A percentile compares a stretch with the other conserved stretches of the same genome.
phyloP scores from a whole-genome alignment of 2,329 filamentous ascomycete genomes.

The Amauroascus verrucosus region DNA sequence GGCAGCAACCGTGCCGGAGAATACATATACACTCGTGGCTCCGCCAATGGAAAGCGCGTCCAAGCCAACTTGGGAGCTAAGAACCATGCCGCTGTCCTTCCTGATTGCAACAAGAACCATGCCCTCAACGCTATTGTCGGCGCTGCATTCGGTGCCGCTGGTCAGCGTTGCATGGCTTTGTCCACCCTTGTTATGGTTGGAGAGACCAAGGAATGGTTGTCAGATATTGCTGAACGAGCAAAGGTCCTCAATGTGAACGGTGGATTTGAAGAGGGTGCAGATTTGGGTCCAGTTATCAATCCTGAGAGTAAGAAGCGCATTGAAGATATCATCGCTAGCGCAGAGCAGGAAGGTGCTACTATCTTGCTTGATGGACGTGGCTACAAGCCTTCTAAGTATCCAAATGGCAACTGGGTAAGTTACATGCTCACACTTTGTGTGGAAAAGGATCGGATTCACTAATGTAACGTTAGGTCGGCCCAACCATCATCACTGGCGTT shows the following conservation, averaged over 20 bases:
- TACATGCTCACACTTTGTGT: neutral
- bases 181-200: conserved; percentile 56
- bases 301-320: conserved; percentile 55
- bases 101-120: conserved; percentile 60
- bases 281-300: conserved; percentile 54
- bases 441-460: neutral
- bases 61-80: conserved; percentile 61
- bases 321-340: conserved; percentile 50
- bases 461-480: conserved; percentile 41
- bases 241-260: conserved; percentile 51
- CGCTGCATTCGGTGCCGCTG: conserved; percentile 58
- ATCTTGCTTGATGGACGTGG: conserved; percentile 54
- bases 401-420: conserved; percentile 56
- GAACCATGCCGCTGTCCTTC: conserved; percentile 58
- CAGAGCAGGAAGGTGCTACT: conserved; percentile 53
- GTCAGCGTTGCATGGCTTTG: conserved; percentile 60
- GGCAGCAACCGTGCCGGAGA: conserved; percentile 59
- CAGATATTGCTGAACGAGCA: conserved; percentile 51
- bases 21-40: conserved; percentile 57
- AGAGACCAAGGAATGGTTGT: conserved; percentile 55
- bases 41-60: conserved; percentile 59
- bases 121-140: conserved; percentile 56
- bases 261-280: conserved; percentile 51
- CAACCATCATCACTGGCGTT: conserved; percentile 56
- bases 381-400: conserved; percentile 52